These are phyloP conservation scores for Blastobotrys aristatus DNA, from an alignment of 1,139 yeast species.

Conservation along the genomic window DNA sequence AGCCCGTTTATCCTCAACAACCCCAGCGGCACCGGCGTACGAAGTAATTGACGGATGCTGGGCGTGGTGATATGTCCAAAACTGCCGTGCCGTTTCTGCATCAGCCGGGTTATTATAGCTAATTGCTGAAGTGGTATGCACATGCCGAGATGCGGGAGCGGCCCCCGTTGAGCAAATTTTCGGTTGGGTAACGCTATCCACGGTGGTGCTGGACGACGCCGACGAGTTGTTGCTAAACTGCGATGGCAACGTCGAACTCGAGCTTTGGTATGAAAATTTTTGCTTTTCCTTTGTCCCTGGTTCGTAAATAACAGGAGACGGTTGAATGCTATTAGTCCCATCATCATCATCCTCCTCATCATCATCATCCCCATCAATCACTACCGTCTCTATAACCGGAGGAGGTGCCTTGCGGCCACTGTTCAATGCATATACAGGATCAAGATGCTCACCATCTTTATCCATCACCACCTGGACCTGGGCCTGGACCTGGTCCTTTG, in stretches of 20 bases:
- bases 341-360: slow-evolving; percentile 10
- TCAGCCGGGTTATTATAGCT: slow-evolving; percentile 9
- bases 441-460: no score
- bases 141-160: slow-evolving; percentile 7
- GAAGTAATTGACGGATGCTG: neutral
- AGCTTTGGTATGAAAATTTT: slow-evolving; percentile 10
- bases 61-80: slow-evolving; percentile 10
- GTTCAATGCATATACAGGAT: neutral
- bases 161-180: neutral
- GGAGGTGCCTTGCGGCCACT: neutral
- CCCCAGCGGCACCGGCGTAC: slow-evolving; percentile 10
- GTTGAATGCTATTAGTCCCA: slow-evolving; percentile 9
- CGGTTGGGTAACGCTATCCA: slow-evolving; percentile 8
- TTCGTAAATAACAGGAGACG: slow-evolving; percentile 11
- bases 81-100: slow-evolving; percentile 13
- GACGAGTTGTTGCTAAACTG: slow-evolving; percentile 14
- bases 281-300: neutral
- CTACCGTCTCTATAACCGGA: neutral
- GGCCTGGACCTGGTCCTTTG: no score
- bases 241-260: slow-evolving; percentile 10
- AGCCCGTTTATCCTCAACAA: slow-evolving; percentile 3
- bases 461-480: no score
- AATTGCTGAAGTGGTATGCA: slow-evolving; percentile 4
- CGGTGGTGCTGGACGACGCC: slow-evolving; percentile 14
- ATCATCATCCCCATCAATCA: slow-evolving; percentile 1